Percentiles rank a stretch among this genome's conserved stretches.
phyloP scores from a whole-genome alignment of 2,329 filamentous ascomycete species.

The Pestalotiopsis sp. region DNA sequence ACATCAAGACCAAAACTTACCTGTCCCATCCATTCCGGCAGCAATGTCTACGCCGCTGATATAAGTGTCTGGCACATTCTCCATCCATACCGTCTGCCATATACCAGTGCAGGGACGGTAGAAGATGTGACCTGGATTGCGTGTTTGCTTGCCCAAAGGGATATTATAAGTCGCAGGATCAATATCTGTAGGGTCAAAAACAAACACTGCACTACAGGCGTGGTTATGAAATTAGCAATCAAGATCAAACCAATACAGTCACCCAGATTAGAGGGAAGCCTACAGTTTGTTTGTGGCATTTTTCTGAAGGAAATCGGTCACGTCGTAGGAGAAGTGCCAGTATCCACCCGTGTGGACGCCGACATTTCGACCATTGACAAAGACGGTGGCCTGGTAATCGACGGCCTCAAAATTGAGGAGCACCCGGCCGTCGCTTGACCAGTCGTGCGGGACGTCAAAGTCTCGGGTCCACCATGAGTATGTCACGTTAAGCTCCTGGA shows the following conservation, averaged over 20 bases:
- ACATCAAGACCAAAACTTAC: conserved; percentile 33
- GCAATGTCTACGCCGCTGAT: conserved; percentile 62
- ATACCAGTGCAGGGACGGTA: conserved; percentile 75
- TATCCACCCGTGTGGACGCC: conserved; percentile 63
- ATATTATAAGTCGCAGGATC: conserved; percentile 48
- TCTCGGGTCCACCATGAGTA: conserved; percentile 54
- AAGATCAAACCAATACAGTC: not conserved
- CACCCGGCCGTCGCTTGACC: conserved; percentile 42
- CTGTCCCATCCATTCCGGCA: conserved; percentile 57
- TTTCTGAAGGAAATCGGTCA: conserved; percentile 46
- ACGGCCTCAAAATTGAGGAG: conserved; percentile 62
- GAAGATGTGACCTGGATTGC: conserved; percentile 64
- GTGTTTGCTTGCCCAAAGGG: conserved; percentile 68
- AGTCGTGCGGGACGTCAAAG: conserved; percentile 51
- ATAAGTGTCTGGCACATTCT: conserved; percentile 59
- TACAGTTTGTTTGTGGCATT: conserved; percentile 58
- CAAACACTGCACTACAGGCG: conserved; percentile 58
- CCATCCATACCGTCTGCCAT: conserved; percentile 75
- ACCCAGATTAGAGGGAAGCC: conserved; percentile 19
- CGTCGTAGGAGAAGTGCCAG: conserved; percentile 62
- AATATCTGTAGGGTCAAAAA: conserved; percentile 67
- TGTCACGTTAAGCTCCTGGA: conserved; percentile 44
- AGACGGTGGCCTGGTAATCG: conserved; percentile 60
- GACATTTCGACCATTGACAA: conserved; percentile 56
- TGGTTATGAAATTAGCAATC: too few relatives aligned